Percentiles rank a stretch among this genome's conserved stretches.
Conservation (phyloP, 192 early-diverging fungal genomes). For the Coemansia sp. region DNA sequence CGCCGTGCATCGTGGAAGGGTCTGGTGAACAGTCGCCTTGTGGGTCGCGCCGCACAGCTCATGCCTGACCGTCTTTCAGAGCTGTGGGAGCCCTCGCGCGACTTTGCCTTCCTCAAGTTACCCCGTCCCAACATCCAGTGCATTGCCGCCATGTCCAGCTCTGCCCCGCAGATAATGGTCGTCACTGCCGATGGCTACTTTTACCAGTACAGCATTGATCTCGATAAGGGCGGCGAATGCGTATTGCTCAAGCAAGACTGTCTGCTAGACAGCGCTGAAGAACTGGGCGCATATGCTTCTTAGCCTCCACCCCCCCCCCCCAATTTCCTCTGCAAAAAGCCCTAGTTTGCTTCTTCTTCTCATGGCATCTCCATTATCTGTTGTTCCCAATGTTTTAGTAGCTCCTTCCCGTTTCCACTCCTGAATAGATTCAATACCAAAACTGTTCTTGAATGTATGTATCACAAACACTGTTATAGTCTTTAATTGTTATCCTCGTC, state of each 20-base stretch:
- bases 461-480: background rate
- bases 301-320: background rate
- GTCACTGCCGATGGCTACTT: slow-evolving; percentile 88
- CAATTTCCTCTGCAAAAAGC: background rate
- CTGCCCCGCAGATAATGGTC: slow-evolving; percentile 81
- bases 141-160: slow-evolving; percentile 72
- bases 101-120: slow-evolving; percentile 92
- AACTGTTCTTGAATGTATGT: background rate
- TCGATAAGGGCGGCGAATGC: slow-evolving; percentile 88
- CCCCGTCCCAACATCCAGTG: slow-evolving; percentile 75
- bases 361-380: background rate
- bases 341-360: background rate
- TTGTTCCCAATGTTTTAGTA: slow-evolving; percentile 3
- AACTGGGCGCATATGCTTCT: slow-evolving; percentile 51
- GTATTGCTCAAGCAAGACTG: slow-evolving; percentile 78
- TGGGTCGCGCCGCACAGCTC: slow-evolving; percentile 80
- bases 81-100: slow-evolving; percentile 92
- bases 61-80: slow-evolving; percentile 86
- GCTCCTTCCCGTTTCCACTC: background rate
- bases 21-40: slow-evolving; percentile 59
- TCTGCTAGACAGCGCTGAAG: slow-evolving; percentile 50
- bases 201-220: slow-evolving; percentile 86
- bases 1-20: slow-evolving; percentile 57
- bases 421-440: background rate
- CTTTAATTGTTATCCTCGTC: background rate